Conservation (phyloP, 495 filamentous ascomycete genomes). For the Tuber aestivum region DNA sequence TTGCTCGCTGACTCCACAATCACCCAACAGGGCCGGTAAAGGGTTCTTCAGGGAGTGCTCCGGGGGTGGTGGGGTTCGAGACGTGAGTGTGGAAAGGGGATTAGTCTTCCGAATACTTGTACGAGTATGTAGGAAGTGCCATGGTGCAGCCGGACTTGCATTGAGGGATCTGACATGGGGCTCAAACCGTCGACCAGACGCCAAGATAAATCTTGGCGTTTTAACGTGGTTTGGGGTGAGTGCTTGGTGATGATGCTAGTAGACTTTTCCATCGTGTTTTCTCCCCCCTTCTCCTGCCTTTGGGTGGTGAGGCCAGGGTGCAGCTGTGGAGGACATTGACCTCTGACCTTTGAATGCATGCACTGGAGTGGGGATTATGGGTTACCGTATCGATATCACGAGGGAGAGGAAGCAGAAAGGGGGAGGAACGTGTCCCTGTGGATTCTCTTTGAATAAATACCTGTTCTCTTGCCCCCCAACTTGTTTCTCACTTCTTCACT, state of each 20-base stretch:
- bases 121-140: neutral
- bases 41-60: neutral
- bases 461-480: conserved; percentile 7
- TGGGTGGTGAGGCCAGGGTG: neutral
- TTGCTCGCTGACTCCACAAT: neutral
- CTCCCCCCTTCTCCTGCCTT: neutral
- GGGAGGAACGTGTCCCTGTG: neutral
- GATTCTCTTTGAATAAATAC: conserved; percentile 27
- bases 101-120: neutral
- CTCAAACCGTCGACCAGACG: neutral
- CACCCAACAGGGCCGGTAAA: neutral
- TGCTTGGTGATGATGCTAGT: neutral
- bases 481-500: conserved; percentile 8
- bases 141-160: neutral
- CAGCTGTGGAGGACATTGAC: neutral
- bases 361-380: neutral
- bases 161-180: neutral
- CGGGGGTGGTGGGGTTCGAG: neutral
- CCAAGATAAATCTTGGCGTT: conserved; percentile 2
- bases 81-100: neutral
- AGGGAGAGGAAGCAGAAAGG: neutral
- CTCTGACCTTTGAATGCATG: neutral
- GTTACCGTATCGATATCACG: neutral
- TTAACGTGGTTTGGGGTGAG: neutral
- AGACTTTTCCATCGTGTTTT: neutral